These are phyloP conservation scores for Pistacia atlantica DNA, from an alignment of 345 rosid species.

Conservation along the genomic window DNA sequence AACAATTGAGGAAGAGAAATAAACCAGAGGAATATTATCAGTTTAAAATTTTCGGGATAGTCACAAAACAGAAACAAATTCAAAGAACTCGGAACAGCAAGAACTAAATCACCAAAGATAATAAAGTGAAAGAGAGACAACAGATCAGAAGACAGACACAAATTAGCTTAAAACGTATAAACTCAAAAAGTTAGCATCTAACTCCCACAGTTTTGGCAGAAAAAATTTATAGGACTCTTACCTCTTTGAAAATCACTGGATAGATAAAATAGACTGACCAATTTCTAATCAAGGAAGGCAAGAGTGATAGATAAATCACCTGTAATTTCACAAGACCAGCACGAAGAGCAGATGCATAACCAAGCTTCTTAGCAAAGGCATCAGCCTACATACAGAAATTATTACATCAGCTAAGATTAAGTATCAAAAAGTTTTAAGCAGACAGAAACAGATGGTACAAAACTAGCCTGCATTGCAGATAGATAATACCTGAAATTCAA, in stretches of 20 bases:
- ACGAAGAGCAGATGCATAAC: constrained; percentile 78
- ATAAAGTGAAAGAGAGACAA: constrained; percentile 4
- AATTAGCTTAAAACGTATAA: not conserved
- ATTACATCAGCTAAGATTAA: constrained; percentile 3
- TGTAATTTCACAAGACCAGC: constrained; percentile 94
- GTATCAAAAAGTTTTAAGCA: not conserved
- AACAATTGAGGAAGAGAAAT: not conserved
- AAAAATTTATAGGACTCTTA: not conserved
- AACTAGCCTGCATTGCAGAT: constrained; percentile 5
- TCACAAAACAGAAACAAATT: not conserved
- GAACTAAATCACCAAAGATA: not conserved
- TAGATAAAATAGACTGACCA: not conserved
- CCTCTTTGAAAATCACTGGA: not conserved
- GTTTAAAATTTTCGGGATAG: not conserved
- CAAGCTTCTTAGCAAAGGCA: constrained; percentile 94
- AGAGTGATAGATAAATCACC: constrained; percentile 45
- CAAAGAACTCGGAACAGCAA: not conserved
- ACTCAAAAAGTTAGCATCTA: not conserved
- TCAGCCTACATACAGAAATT: constrained; percentile 64
- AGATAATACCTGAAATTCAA: constrained; percentile 88
- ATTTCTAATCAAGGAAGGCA: constrained; percentile 1
- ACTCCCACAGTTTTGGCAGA: not conserved
- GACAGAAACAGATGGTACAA: not conserved
- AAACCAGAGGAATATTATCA: not conserved
- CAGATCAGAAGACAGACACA: not conserved